phyloP scores from a whole-genome alignment of 2,329 filamentous ascomycete genomes.

The Pyrenophora seminiperda region DNA sequence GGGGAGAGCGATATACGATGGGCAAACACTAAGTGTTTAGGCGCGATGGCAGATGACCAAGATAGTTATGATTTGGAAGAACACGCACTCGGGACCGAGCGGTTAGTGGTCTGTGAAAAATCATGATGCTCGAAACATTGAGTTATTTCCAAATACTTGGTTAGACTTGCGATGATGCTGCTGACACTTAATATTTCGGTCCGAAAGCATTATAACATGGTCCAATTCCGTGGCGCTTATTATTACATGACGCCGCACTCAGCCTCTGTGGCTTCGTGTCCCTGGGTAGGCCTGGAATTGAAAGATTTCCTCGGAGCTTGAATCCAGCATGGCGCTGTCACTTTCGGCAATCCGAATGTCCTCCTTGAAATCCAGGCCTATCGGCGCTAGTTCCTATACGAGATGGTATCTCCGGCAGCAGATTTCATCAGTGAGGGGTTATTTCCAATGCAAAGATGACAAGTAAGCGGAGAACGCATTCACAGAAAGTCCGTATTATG shows the following conservation, averaged over 20 bases:
- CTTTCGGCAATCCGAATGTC: background rate
- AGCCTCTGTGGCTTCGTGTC: background rate
- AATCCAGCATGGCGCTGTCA: too few relatives aligned
- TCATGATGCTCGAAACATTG: background rate
- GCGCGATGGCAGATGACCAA: slow-evolving; percentile 3
- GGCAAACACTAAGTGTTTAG: slow-evolving; percentile 6
- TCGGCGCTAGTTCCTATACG: background rate
- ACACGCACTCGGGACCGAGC: slow-evolving; percentile 8
- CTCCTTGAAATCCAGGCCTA: background rate
- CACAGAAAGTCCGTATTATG: too few relatives aligned
- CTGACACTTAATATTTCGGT: too few relatives aligned
- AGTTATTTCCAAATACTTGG: background rate
- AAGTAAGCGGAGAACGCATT: too few relatives aligned
- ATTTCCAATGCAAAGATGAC: too few relatives aligned
- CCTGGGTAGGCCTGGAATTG: too few relatives aligned
- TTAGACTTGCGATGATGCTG: background rate
- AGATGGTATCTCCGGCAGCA: background rate
- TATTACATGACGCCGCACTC: background rate
- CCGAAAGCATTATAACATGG: slow-evolving; percentile 1
- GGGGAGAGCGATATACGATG: background rate
- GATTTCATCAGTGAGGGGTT: background rate
- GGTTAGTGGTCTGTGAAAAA: slow-evolving; percentile 7
- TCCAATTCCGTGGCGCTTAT: background rate
- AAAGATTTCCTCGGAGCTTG: too few relatives aligned
- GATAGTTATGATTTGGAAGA: background rate